Conservation (phyloP, 2,329 filamentous ascomycete species). For the Fusarium succisae region DNA sequence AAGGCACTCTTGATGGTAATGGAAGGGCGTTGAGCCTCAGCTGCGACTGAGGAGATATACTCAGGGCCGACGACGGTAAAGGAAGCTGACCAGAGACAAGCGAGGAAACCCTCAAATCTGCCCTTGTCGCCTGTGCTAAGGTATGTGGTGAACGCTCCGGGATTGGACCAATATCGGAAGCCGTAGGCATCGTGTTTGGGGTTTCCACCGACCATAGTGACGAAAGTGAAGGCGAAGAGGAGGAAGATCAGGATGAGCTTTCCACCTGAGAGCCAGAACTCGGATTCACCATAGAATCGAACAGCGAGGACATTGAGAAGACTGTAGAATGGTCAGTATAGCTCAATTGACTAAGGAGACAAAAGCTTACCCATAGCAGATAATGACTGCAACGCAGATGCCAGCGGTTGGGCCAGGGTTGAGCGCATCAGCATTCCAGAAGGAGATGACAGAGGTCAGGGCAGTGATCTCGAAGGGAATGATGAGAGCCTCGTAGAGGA, state of each 20-base stretch:
- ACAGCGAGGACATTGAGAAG: slow-evolving; percentile 55
- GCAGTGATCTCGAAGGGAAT: slow-evolving; percentile 63
- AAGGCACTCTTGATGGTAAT: slow-evolving; percentile 63
- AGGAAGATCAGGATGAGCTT: slow-evolving; percentile 50
- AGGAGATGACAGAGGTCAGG: slow-evolving; percentile 59
- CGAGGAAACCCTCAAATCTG: slow-evolving; percentile 72
- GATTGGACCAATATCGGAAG: slow-evolving; percentile 73
- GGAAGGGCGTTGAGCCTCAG: slow-evolving; percentile 69
- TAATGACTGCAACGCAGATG: slow-evolving; percentile 56
- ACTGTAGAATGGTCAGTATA: slow-evolving; percentile 13
- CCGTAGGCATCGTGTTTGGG: slow-evolving; percentile 66
- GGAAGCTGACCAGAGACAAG: slow-evolving; percentile 67
- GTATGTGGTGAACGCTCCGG: slow-evolving; percentile 62
- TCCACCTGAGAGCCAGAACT: slow-evolving; percentile 58
- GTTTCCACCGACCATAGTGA: slow-evolving; percentile 69
- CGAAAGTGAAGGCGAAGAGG: slow-evolving; percentile 67
- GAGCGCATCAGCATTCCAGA: slow-evolving; percentile 55
- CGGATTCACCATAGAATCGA: slow-evolving; percentile 54
- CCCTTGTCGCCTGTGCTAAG: slow-evolving; percentile 69
- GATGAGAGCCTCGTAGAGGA: slow-evolving; percentile 55
- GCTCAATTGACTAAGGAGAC: no score
- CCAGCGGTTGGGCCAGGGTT: slow-evolving; percentile 50
- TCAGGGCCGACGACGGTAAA: slow-evolving; percentile 71
- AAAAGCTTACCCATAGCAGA: slow-evolving; percentile 49
- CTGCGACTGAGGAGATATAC: slow-evolving; percentile 70